A percentile compares a stretch with the other conserved stretches of the same genome.
phyloP scores from a whole-genome alignment of 345 rosid genomes.

The Eucalyptus pauciflora region DNA sequence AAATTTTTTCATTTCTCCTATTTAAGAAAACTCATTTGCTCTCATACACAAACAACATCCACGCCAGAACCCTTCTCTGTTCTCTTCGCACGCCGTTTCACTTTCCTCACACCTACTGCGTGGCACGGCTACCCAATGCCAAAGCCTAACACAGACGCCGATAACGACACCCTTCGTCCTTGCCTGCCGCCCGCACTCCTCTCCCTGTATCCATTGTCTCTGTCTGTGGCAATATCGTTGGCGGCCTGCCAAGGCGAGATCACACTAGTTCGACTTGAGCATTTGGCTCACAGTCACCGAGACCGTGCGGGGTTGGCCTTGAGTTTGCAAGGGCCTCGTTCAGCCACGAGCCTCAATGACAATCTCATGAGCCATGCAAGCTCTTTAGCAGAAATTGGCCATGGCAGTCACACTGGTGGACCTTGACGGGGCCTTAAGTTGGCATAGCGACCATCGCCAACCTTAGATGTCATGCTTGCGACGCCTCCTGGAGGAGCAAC shows the following conservation, averaged over 20 bases:
- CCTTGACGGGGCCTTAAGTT: neutral
- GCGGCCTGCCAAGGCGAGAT: neutral
- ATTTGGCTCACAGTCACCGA: neutral
- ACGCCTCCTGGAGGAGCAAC: neutral
- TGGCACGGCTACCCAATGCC: neutral
- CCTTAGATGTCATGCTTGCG: neutral
- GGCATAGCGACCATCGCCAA: neutral
- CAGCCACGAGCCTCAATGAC: neutral
- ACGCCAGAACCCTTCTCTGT: neutral
- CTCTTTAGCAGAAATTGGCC: no score
- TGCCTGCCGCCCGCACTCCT: neutral
- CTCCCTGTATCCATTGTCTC: neutral
- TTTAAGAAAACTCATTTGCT: neutral
- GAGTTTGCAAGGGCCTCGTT: neutral
- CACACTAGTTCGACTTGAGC: neutral
- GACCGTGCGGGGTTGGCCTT: neutral
- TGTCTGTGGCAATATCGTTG: neutral
- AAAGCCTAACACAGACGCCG: neutral
- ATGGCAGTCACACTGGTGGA: accelerated
- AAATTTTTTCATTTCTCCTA: neutral
- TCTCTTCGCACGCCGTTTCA: neutral
- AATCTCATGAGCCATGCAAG: neutral
- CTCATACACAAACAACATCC: neutral
- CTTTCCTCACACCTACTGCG: neutral
- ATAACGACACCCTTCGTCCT: neutral